Evolutionary conservation across 1,139 yeast genomes (phyloP), one percentile per base, ranked within the genome.

Genomic region (Keqinozyma sinolaborantium): DNA sequence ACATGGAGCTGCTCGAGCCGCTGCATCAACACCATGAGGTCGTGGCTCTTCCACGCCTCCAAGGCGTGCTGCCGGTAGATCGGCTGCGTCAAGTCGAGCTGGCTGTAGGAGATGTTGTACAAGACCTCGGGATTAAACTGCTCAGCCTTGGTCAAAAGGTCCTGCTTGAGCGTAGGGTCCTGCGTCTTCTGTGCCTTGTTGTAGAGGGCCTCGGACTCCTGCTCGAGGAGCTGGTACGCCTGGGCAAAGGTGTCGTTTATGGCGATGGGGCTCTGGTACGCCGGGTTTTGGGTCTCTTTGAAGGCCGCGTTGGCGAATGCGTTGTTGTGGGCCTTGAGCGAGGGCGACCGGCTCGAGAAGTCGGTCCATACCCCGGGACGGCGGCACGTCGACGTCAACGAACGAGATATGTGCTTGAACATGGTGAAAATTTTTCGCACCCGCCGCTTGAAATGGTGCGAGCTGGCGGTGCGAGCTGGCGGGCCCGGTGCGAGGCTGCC

Each of bases 1-100:
- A 87, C 87, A 31, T 75, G 75, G 44, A 88, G 64, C 38, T 85
- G 81, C 60, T 92, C 98, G 38, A 94, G 60, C 63, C 97, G 79
- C 64, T 92, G 97, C 86, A 86, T 83, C 34, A 79, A 64, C 33
- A 84, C 52, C 78, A 83, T 79, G 56, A 77, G 73, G 30, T 76
- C 82, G 42, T 80, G 68, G 7, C 67, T 57, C 52, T 76, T 73
- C 97, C 97, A 92, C 44, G 82, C 73, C 40, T 81, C 62, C 47
- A 75, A 64, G 34, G 85, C 76, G 41, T 77, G 65, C 30, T 77
- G 64, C 55, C 96, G 76, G 60, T 82, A 90, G 12, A 90, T 86
- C 4, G 97, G 95, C 47, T 77, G 79, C 3, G 74, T 56, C 51
- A 79, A 72, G 58, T 92, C 96, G 33, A 83, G 59, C 12, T 64